These are phyloP conservation scores for Hydnomerulius pinastri DNA, from an alignment of 768 basidiomycete species.

Conservation along the genomic window DNA sequence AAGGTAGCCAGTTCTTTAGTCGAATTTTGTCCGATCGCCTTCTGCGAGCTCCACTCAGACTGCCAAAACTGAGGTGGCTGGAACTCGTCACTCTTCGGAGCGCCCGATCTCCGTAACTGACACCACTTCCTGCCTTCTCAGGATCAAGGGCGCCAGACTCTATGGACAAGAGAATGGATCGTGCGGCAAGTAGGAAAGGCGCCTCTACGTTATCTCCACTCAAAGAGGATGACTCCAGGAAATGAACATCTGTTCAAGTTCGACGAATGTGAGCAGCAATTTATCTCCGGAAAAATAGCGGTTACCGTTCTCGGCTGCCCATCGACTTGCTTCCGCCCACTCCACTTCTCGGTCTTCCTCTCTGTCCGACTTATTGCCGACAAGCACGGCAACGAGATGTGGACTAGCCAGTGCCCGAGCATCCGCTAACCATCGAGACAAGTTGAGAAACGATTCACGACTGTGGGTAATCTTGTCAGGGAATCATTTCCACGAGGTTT, in stretches of 20 bases:
- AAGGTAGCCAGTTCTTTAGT: slow-evolving; percentile 61
- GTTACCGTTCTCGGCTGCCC: slow-evolving; percentile 94
- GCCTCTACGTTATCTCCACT: slow-evolving; percentile 93
- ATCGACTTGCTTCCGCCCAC: slow-evolving; percentile 91
- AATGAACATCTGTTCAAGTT: slow-evolving; percentile 73
- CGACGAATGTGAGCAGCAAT: slow-evolving; percentile 5
- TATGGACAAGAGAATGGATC: slow-evolving; percentile 86
- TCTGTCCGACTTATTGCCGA: slow-evolving; percentile 94
- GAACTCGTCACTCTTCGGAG: slow-evolving; percentile 88
- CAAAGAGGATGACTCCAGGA: slow-evolving; percentile 90
- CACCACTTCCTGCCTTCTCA: slow-evolving; percentile 92
- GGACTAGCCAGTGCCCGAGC: slow-evolving; percentile 91
- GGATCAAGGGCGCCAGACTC: slow-evolving; percentile 91
- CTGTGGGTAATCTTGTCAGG: slow-evolving; percentile 41
- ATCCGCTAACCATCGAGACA: slow-evolving; percentile 90
- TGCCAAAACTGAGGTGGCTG: slow-evolving; percentile 86
- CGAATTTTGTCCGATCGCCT: slow-evolving; percentile 60
- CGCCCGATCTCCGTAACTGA: slow-evolving; percentile 94
- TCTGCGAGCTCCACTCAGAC: slow-evolving; percentile 67
- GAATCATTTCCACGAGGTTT: not conserved
- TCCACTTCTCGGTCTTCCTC: slow-evolving; percentile 96
- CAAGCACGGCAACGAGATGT: slow-evolving; percentile 84
- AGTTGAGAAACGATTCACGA: slow-evolving; percentile 82
- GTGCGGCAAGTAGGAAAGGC: slow-evolving; percentile 85
- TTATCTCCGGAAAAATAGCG: slow-evolving; percentile 5